Evolutionary conservation across 1,284 basidiomycete genomes (phyloP).

Genomic region (Pseudozyma sp.): DNA sequence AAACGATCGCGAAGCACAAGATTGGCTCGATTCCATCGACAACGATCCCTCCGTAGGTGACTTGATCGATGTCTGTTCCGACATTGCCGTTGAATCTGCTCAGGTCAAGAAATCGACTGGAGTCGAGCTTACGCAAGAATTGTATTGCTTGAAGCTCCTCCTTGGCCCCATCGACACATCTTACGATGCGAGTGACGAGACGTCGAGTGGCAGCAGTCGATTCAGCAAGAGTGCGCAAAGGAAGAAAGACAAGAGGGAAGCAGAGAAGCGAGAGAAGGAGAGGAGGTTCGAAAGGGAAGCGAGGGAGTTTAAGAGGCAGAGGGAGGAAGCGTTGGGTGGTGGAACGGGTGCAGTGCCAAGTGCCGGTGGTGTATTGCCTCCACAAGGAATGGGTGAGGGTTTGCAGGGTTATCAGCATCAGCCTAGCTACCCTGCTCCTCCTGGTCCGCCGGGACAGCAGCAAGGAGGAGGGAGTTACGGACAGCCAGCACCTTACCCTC

Average conservation of each 20-base stretch:
- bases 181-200: constrained; percentile 59
- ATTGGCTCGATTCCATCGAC: constrained; percentile 64
- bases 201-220: constrained; percentile 6
- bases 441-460: constrained; percentile 4
- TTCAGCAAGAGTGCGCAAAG: constrained; percentile 3
- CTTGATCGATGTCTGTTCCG: constrained; percentile 58
- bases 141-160: constrained; percentile 58
- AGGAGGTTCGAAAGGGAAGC: constrained; percentile 15
- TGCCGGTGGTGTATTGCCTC: constrained; percentile 38
- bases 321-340: constrained; percentile 22
- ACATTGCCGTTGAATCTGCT: constrained; percentile 48
- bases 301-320: constrained; percentile 27
- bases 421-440: constrained; percentile 25
- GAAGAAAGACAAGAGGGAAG: constrained; percentile 32
- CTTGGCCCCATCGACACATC: constrained; percentile 57
- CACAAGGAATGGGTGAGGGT: constrained; percentile 17
- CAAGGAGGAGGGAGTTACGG: constrained; percentile 13
- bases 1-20: constrained; percentile 60
- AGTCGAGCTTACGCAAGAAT: constrained; percentile 55
- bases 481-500: constrained; percentile 9
- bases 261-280: constrained; percentile 26
- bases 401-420: constrained; percentile 35
- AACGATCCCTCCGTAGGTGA: constrained; percentile 54
- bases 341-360: constrained; percentile 25
- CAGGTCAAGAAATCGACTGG: constrained; percentile 53